Evolutionary conservation across 179 eudicot species (phyloP).

Genomic region (Corrigiola litoralis): DNA sequence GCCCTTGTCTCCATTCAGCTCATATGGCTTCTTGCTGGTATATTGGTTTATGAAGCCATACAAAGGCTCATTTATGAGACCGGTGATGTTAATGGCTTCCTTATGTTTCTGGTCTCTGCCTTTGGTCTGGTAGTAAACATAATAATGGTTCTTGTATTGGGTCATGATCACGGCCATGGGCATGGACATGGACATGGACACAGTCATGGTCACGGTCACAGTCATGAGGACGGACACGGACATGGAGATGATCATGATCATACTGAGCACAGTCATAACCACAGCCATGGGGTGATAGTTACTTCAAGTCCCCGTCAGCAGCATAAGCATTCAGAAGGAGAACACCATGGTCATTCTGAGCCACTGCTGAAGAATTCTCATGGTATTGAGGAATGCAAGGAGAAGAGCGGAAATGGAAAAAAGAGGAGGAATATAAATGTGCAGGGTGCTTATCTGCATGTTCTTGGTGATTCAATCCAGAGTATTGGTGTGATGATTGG

Average conservation of each 20-base stretch:
- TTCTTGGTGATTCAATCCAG: constrained; percentile 87
- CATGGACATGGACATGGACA: constrained; percentile 56
- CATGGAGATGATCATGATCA: constrained; percentile 21
- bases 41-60: constrained; percentile 78
- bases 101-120: constrained; percentile 73
- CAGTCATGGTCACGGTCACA: constrained; percentile 64
- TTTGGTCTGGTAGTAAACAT: constrained; percentile 72
- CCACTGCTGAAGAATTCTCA: constrained; percentile 38
- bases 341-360: constrained; percentile 29
- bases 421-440: constrained; percentile 61
- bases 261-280: constrained; percentile 16
- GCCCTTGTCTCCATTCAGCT: constrained; percentile 83
- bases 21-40: constrained; percentile 93
- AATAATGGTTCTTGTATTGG: constrained; percentile 64
- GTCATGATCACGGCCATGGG: constrained; percentile 75
- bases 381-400: constrained; percentile 8
- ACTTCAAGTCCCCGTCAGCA: constrained; percentile 33
- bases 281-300: constrained; percentile 40
- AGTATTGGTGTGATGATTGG: constrained; percentile 94
- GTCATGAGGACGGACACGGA: constrained; percentile 34
- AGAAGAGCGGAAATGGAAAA: constrained; percentile 10
- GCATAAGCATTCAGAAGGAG: constrained; percentile 22
- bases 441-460: constrained; percentile 90
- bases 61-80: constrained; percentile 48
- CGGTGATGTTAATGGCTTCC: constrained; percentile 66